Percentiles rank a stretch among this genome's conserved stretches.
phyloP scores from a whole-genome alignment of 2,329 filamentous ascomycete species.

The Alternaria hordeiaustralica region DNA sequence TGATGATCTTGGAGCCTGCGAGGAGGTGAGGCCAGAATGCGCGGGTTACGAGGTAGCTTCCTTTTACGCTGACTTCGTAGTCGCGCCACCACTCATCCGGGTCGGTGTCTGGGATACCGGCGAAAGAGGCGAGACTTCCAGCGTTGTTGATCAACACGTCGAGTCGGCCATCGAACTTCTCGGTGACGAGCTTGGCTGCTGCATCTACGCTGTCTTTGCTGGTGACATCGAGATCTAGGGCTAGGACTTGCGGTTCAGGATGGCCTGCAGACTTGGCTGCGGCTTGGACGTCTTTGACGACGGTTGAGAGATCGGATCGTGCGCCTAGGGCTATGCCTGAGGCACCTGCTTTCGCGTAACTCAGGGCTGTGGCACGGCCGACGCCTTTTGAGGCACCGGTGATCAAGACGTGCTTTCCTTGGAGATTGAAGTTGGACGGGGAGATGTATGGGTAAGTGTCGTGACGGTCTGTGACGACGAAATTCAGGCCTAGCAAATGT shows the following conservation, averaged over 20 bases:
- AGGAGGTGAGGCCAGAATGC: constrained; percentile 55
- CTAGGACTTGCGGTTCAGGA: constrained; percentile 48
- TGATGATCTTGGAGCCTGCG: constrained; percentile 43
- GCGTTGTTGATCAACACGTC: constrained; percentile 60
- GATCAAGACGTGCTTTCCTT: constrained; percentile 56
- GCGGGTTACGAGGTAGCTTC: constrained; percentile 54
- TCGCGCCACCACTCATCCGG: constrained; percentile 52
- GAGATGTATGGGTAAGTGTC: constrained; percentile 63
- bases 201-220: constrained; percentile 46
- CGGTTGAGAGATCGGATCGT: constrained; percentile 51
- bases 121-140: constrained; percentile 44
- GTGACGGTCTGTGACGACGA: constrained; percentile 40
- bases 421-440: constrained; percentile 41
- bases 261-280: constrained; percentile 44
- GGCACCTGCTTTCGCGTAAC: constrained; percentile 63
- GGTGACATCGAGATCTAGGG: constrained; percentile 55
- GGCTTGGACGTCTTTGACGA: constrained; percentile 45
- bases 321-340: constrained; percentile 62
- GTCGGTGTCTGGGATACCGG: constrained; percentile 44
- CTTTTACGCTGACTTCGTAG: constrained; percentile 59
- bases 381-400: constrained; percentile 64
- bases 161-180: constrained; percentile 29
- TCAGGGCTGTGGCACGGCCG: constrained; percentile 59
- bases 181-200: constrained; percentile 44
- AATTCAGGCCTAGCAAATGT: constrained; percentile 10